phyloP scores from a whole-genome alignment of 2,329 filamentous ascomycete genomes.

The Aspergillus sclerotialis region DNA sequence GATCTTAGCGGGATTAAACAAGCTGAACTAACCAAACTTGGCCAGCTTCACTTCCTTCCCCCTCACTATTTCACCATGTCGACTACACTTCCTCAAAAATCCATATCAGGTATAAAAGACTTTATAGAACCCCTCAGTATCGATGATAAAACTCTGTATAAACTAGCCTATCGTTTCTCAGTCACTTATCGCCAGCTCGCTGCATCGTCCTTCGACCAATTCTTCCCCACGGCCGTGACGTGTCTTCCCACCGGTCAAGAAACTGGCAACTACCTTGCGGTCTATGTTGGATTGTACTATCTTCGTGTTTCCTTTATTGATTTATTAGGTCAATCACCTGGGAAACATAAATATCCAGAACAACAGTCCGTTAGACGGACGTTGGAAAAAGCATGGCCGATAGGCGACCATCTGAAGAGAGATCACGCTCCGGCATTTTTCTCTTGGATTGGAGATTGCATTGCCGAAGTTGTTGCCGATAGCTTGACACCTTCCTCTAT shows the following conservation, averaged over 20 bases:
- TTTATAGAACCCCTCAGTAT: conserved; percentile 25
- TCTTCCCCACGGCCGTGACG: conserved; percentile 37
- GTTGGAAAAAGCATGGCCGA: conserved; percentile 67
- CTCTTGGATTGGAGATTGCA: conserved; percentile 66
- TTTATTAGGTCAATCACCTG: conserved; percentile 31
- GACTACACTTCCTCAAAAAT: no score
- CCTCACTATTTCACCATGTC: no score
- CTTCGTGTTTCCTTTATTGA: conserved; percentile 48
- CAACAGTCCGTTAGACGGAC: conserved; percentile 47
- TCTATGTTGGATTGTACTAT: conserved; percentile 48
- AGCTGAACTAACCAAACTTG: no score
- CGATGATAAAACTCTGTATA: conserved; percentile 24
- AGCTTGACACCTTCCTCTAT: conserved; percentile 23
- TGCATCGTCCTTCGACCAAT: conserved; percentile 31
- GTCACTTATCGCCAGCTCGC: conserved; percentile 30
- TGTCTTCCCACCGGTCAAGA: conserved; percentile 41
- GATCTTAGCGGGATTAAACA: no score
- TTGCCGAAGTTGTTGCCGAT: conserved; percentile 62
- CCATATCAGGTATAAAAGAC: conserved; percentile 9
- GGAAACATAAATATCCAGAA: conserved; percentile 8
- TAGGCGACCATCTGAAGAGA: conserved; percentile 64
- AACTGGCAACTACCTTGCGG: conserved; percentile 46
- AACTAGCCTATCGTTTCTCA: conserved; percentile 30
- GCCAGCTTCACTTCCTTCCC: no score
- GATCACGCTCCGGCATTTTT: conserved; percentile 65